Conservation (phyloP, 495 filamentous ascomycete genomes). For the Aspergillus hancockii region DNA sequence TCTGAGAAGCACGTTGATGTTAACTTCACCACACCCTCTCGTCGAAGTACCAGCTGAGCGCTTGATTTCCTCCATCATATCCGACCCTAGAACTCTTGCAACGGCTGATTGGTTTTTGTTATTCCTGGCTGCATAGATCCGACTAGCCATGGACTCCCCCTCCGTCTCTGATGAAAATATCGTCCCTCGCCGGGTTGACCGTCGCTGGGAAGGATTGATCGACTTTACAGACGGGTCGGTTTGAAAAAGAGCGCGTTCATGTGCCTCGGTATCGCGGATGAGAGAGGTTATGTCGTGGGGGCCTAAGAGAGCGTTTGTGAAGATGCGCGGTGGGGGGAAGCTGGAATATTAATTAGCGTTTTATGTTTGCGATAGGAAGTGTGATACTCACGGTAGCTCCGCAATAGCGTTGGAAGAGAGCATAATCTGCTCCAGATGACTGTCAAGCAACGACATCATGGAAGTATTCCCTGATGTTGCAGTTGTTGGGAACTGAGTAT, state of each 20-base stretch:
- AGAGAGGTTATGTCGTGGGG: slow-evolving; percentile 89
- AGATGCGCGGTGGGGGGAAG: slow-evolving; percentile 89
- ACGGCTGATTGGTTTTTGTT: slow-evolving; percentile 81
- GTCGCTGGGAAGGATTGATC: slow-evolving; percentile 35
- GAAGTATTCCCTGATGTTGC: neutral
- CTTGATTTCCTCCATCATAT: slow-evolving; percentile 83
- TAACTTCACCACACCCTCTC: slow-evolving; percentile 65
- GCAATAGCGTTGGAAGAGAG: slow-evolving; percentile 81
- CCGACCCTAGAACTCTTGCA: slow-evolving; percentile 81
- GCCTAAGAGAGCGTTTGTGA: slow-evolving; percentile 89
- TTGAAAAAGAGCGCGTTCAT: slow-evolving; percentile 94
- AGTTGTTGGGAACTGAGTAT: neutral
- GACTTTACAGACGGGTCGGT: slow-evolving; percentile 65
- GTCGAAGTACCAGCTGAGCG: slow-evolving; percentile 48
- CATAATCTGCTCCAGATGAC: slow-evolving; percentile 87
- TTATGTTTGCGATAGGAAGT: neutral
- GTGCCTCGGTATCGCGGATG: slow-evolving; percentile 92
- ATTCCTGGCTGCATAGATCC: slow-evolving; percentile 52
- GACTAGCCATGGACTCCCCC: slow-evolving; percentile 49
- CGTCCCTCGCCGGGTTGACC: slow-evolving; percentile 50
- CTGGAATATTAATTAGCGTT: slow-evolving; percentile 39
- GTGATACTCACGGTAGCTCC: slow-evolving; percentile 69
- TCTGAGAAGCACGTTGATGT: slow-evolving; percentile 80
- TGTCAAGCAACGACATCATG: slow-evolving; percentile 72
- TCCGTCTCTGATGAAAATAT: slow-evolving; percentile 43